Evolutionary conservation across 352 stramenopile species (phyloP), one percentile per base, ranked within the genome.

Genomic region (Phytophthora agathidicida): DNA sequence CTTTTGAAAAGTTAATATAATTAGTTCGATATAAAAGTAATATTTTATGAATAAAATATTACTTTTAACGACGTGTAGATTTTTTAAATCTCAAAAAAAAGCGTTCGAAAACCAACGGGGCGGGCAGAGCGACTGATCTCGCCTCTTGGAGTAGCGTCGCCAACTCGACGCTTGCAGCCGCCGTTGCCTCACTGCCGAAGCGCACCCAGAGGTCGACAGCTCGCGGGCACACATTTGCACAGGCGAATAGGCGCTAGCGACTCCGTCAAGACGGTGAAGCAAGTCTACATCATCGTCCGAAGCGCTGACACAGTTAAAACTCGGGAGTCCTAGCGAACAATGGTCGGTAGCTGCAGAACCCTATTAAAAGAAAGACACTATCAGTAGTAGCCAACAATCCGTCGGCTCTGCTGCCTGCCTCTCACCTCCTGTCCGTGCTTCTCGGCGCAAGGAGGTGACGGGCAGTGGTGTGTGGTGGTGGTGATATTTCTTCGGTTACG

Each of bases 261-360:
- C 11, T 8, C 7, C 9, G 20, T 43, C 11, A 24, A 51, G 19
- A 17, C 33, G 20, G 46, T 19, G 42, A 26, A 37, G 20, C 32
- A 6, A n/a, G 11, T 27, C 1, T 16, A 54, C 43, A 55, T 35
- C 26, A 43, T 19, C 24, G 7, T 14, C 33, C 17, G 14, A 13
- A 23, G 9, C 20, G 16, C 28, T 36, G 42, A 19, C 23, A 56
- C 54, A 37, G 28, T 48, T 53, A 53, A 45, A n/a, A 44, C 13
- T 20, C 26, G 44, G 45, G 30, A 35, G 35, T 55, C 16, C 35
- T 17, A 51, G 44, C 19, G 16, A 45, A 51, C 53, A 60, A 60
- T 69, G 53, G 60, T 65, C 46, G n/a, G 60, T 65, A 60, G 53
- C 38, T 27, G 38, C 22, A 59, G 6, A 32, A 33, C 39, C 33